Base-by-base conservation (phyloP, 352 stramenopile genomes). In the Phytophthora fragariae region DNA sequence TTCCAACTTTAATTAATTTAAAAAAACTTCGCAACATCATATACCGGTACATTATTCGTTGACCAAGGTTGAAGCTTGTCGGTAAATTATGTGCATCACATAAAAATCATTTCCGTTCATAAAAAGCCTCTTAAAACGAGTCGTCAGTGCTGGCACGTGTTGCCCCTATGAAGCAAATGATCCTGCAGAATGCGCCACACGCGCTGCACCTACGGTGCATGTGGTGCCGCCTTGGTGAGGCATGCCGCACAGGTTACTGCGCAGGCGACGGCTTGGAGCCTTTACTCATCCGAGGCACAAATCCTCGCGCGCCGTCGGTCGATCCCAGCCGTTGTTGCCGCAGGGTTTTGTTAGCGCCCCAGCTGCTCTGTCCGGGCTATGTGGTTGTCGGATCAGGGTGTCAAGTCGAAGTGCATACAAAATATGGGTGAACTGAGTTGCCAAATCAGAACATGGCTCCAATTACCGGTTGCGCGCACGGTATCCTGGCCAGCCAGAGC, bases 281-380 rank as follows among this genome's bases (percentile, higher is more conserved):
- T 60, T 37, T 61, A 47, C 57, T 78, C 44, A 19, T n/a, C 41
- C 24, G 35, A 2, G 24, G 39, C 57, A 55, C 61, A 72, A 75
- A 75, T 76, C 72, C 57, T 65, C 27, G 31, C 67, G 56, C 21
- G 55, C 56, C 59, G 50, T 61, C 55, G 55, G 35, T 53, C 55
- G 47, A 63, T 71, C 49, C 66, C 61, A 71, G 53, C 65, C 59
- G 55, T n/a, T 54, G 29, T 66, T 70, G 46, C 5, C 37, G 57
- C 57, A 41, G 31, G 24, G 55, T 54, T 53, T 63, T 63, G 37
- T 63, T 37, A 39, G 19, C 9, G 57, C 65, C 21, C 52, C 68
- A 76, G 72, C 68, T 76, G 72, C 35, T 57, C 17, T 47, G 71
- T 33, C 60, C 61, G 15, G 57, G 31, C 61, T 75, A 71, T 75